Percentiles rank a stretch among this genome's conserved stretches.
phyloP scores from a whole-genome alignment of 805 yeast species.

The Grigorovia humatica region DNA sequence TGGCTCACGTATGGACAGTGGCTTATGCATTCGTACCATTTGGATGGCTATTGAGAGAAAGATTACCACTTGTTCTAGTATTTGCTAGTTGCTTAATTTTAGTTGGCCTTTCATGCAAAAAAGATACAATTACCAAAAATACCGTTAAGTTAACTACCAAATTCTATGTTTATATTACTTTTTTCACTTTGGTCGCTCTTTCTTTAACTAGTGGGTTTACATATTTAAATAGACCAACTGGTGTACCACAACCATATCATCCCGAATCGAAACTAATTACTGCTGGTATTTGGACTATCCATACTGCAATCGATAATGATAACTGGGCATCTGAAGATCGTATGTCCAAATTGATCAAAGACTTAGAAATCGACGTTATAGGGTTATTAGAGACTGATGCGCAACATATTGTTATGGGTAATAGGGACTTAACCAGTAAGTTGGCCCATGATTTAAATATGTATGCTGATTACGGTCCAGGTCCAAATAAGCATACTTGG shows the following conservation, averaged over 20 bases:
- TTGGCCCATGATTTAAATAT: conserved; percentile 86
- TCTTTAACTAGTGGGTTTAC: conserved; percentile 17
- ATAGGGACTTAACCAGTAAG: conserved; percentile 84
- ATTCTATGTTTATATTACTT: conserved; percentile 11
- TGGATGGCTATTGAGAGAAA: conserved; percentile 78
- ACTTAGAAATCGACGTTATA: conserved; percentile 82
- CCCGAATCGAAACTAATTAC: conserved; percentile 65
- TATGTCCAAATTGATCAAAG: conserved; percentile 73
- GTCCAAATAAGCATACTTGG: conserved; percentile 98
- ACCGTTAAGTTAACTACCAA: conserved; percentile 4
- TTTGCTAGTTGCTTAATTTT: conserved; percentile 44
- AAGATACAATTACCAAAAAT: neutral
- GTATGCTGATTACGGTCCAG: conserved; percentile 96
- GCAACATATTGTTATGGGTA: conserved; percentile 88
- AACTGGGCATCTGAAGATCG: conserved; percentile 95
- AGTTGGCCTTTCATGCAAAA: conserved; percentile 34
- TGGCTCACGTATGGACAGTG: conserved; percentile 92
- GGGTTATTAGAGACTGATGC: conserved; percentile 91
- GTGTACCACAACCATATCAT: conserved; percentile 56
- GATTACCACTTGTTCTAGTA: conserved; percentile 66
- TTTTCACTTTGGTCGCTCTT: conserved; percentile 10
- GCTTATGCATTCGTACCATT: conserved; percentile 98
- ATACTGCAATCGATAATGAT: conserved; percentile 92
- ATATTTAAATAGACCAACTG: conserved; percentile 21
- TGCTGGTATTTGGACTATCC: conserved; percentile 97